These are phyloP conservation scores for Sergeia podlipaevii DNA, from an alignment of 208 protist genomes.

Conservation along the genomic window DNA sequence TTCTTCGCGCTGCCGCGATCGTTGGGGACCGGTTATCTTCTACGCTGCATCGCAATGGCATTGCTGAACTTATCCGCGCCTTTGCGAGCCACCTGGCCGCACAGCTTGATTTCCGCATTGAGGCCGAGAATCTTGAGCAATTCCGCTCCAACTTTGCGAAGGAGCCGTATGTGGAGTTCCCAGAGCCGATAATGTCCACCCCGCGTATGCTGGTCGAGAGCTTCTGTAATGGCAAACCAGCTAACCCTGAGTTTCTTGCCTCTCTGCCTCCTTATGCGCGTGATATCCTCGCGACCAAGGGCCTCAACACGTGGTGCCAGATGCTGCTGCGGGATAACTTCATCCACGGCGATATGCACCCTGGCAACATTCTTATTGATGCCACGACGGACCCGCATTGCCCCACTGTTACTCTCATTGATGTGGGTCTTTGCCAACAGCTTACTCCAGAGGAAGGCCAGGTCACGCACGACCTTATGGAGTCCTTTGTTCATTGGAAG, in stretches of 20 bases:
- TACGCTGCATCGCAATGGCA: slow-evolving; percentile 45
- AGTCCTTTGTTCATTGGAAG: slow-evolving; percentile 89
- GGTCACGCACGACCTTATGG: slow-evolving; percentile 70
- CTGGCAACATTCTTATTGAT: slow-evolving; percentile 91
- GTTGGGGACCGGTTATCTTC: slow-evolving; percentile 33
- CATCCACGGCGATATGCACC: slow-evolving; percentile 92
- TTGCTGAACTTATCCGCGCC: slow-evolving; percentile 52
- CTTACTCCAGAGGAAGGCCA: slow-evolving; percentile 55
- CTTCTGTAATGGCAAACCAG: slow-evolving; percentile 79
- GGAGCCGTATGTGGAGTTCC: slow-evolving; percentile 78
- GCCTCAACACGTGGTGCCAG: slow-evolving; percentile 91
- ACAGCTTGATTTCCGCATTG: slow-evolving; percentile 89
- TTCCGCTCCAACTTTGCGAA: slow-evolving; percentile 84
- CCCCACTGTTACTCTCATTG: slow-evolving; percentile 80
- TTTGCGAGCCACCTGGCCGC: slow-evolving; percentile 83
- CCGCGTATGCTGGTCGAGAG: slow-evolving; percentile 85
- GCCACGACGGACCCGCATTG: slow-evolving; percentile 63
- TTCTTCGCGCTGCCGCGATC: slow-evolving; percentile 53
- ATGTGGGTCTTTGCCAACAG: slow-evolving; percentile 88
- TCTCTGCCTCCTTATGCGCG: slow-evolving; percentile 70
- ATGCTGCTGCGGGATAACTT: slow-evolving; percentile 92
- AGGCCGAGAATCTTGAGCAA: slow-evolving; percentile 78
- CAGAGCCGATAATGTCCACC: slow-evolving; percentile 76
- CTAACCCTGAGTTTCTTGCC: slow-evolving; percentile 76
- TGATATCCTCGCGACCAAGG: slow-evolving; percentile 75